Base-by-base conservation (phyloP, 805 yeast species). In the Metschnikowia aberdeeniae region DNA sequence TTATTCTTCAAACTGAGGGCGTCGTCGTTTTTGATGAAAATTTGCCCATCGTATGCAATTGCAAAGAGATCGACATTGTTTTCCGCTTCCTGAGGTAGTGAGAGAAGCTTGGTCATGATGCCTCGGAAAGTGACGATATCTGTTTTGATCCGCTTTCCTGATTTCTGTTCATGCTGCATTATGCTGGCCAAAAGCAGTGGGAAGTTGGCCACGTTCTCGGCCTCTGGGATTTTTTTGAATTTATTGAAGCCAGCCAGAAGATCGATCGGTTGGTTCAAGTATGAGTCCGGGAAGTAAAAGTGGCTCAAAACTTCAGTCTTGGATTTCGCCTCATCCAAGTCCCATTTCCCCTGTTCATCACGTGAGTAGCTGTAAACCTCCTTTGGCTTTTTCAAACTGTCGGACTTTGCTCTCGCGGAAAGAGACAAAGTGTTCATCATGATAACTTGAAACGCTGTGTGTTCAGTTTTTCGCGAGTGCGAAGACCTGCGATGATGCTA, bases 51-150 rank as follows among this genome's bases (percentile, higher is more conserved):
- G 62, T 77, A 90, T 12, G 77, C 76, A 4, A 80, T 76, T 3
- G 86, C 66, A 51, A 87, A 81, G 38, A 85, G 64, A 45, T 79
- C 80, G 3, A 89, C 61, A 13, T 76, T 75, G 43, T 83, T 83
- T 26, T 73, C 70, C 13, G 69, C 58, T 45, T 75, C 73, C 59
- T 81, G 84, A 2, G 92, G 88, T 20, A 87, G 67, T 6, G 83
- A 73, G 64, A 93, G 67, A 31, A 92, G 65, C 46, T 79, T 77
- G 28, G 89, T 82, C 81, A 92, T 79, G 30, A 88, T 64, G 0
- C 97, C 98, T 55, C 97, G 73, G 77, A 87, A 89, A 0, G 96
- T 82, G 19, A 93, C 70, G 27, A 93, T 76, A 55, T 89, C 86
- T 1, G 79, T 77, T 26, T 76, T 75, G 2, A 78, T 58, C 49